These are phyloP conservation scores for Coniosporium tulheliwenetii DNA, from an alignment of 2,329 filamentous ascomycete species.

Conservation along the genomic window DNA sequence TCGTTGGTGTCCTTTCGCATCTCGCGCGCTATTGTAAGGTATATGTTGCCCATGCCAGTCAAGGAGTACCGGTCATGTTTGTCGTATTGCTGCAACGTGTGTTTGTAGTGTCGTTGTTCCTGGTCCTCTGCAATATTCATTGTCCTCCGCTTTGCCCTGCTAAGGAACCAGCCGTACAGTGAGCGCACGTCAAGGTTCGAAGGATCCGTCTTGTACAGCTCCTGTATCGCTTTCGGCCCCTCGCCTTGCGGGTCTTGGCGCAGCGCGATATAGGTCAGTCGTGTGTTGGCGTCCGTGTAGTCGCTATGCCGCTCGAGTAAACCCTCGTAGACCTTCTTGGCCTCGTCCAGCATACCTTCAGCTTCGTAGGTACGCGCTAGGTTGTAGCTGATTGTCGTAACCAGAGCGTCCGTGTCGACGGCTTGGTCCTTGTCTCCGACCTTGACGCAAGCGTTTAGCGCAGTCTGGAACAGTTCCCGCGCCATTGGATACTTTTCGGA, in stretches of 20 bases:
- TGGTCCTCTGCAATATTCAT: slow-evolving; percentile 74
- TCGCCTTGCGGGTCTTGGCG: slow-evolving; percentile 68
- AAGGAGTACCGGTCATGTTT: slow-evolving; percentile 97
- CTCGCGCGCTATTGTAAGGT: slow-evolving; percentile 73
- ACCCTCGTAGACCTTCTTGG: slow-evolving; percentile 75
- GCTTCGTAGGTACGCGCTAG: slow-evolving; percentile 87
- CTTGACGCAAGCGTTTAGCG: slow-evolving; percentile 72
- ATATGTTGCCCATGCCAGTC: slow-evolving; percentile 94
- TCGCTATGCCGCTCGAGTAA: slow-evolving; percentile 72
- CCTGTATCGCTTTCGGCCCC: slow-evolving; percentile 70
- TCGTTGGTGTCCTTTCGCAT: slow-evolving; percentile 78
- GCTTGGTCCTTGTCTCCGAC: slow-evolving; percentile 60
- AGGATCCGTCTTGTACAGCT: slow-evolving; percentile 71
- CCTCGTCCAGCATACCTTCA: slow-evolving; percentile 64
- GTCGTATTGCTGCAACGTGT: slow-evolving; percentile 83
- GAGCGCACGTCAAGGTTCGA: slow-evolving; percentile 82
- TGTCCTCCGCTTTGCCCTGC: slow-evolving; percentile 58
- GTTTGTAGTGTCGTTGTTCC: slow-evolving; percentile 90
- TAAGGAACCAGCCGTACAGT: slow-evolving; percentile 89
- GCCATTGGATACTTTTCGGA: slow-evolving; percentile 66
- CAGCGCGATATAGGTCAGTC: slow-evolving; percentile 80
- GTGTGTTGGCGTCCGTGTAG: slow-evolving; percentile 81
- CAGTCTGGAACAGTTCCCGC: slow-evolving; percentile 81
- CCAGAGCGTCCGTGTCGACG: slow-evolving; percentile 75
- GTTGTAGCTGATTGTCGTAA: slow-evolving; percentile 95